phyloP scores from a whole-genome alignment of 2,329 filamentous ascomycete species.

The Diaporthe sp. region DNA sequence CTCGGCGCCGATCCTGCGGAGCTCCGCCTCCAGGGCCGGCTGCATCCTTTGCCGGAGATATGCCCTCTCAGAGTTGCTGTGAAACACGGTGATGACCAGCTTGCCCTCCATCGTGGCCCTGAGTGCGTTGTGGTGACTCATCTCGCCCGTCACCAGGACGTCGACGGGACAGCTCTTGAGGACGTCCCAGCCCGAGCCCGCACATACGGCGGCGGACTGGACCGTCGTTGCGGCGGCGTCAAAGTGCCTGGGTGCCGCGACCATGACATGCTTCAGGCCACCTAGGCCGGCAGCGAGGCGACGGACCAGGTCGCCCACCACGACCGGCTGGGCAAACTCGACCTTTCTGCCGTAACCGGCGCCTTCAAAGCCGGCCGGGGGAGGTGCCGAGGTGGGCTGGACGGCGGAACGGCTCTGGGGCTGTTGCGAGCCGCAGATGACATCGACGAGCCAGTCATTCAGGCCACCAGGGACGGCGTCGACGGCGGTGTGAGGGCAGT shows the following conservation, averaged over 20 bases:
- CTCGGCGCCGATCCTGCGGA: slow-evolving; percentile 64
- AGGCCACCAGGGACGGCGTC: slow-evolving; percentile 89
- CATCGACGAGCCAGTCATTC: slow-evolving; percentile 94
- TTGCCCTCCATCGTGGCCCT: slow-evolving; percentile 87
- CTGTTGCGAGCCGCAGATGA: slow-evolving; percentile 71
- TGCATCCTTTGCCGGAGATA: slow-evolving; percentile 82
- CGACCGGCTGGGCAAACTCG: slow-evolving; percentile 54
- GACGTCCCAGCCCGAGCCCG: slow-evolving; percentile 86
- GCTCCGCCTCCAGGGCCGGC: slow-evolving; percentile 70
- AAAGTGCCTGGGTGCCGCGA: slow-evolving; percentile 48
- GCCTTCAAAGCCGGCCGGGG: slow-evolving; percentile 59
- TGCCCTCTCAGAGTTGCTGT: slow-evolving; percentile 91
- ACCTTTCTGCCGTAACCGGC: slow-evolving; percentile 68
- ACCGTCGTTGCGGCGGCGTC: slow-evolving; percentile 61
- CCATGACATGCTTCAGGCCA: slow-evolving; percentile 61
- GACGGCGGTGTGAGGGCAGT: slow-evolving; percentile 94
- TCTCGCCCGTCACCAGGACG: slow-evolving; percentile 89
- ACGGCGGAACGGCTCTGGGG: slow-evolving; percentile 57
- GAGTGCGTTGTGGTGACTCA: slow-evolving; percentile 93
- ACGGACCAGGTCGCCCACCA: slow-evolving; percentile 60
- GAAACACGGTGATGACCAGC: slow-evolving; percentile 87
- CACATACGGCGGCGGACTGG: slow-evolving; percentile 84
- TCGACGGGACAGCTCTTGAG: slow-evolving; percentile 80
- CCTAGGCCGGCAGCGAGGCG: slow-evolving; percentile 77
- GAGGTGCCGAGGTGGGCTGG: slow-evolving; percentile 57